Conservation (phyloP, 768 basidiomycete genomes). For the Podaxis sp. region DNA sequence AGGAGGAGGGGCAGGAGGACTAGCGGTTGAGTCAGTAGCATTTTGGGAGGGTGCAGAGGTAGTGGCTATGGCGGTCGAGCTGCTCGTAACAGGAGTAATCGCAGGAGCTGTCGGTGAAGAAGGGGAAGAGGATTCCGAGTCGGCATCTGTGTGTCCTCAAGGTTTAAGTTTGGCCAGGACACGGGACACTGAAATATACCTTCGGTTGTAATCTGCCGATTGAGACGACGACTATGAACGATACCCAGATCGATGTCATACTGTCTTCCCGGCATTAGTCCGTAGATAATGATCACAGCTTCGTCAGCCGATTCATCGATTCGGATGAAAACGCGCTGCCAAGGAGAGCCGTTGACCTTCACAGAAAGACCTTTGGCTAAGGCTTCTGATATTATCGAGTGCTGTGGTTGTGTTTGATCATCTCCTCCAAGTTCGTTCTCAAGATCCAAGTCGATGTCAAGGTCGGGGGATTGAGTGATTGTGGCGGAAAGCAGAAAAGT, state of each 20-base stretch:
- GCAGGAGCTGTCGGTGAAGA: conserved; percentile 19
- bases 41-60: conserved; percentile 16
- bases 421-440: conserved; percentile 10
- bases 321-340: conserved; percentile 77
- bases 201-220: conserved; percentile 69
- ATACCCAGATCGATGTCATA: conserved; percentile 88
- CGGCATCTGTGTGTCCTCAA: conserved; percentile 17
- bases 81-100: conserved; percentile 3
- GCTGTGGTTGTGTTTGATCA: conserved; percentile 12
- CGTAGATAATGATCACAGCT: conserved; percentile 89
- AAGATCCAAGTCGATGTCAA: conserved; percentile 9
- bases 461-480: not conserved
- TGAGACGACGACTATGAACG: conserved; percentile 44
- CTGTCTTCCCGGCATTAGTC: conserved; percentile 82
- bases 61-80: not conserved
- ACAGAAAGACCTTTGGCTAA: conserved; percentile 75
- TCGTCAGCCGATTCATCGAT: conserved; percentile 82
- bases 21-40: conserved; percentile 13
- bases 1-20: conserved; percentile 25
- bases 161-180: not conserved
- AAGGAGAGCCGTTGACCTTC: conserved; percentile 75
- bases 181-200: conserved; percentile 30
- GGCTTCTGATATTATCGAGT: conserved; percentile 58
- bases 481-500: conserved; percentile 70
- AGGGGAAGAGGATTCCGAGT: conserved; percentile 32